These are phyloP conservation scores for Vanilla planifolia DNA, from an alignment of 106 monocot genomes.

Conservation along the genomic window DNA sequence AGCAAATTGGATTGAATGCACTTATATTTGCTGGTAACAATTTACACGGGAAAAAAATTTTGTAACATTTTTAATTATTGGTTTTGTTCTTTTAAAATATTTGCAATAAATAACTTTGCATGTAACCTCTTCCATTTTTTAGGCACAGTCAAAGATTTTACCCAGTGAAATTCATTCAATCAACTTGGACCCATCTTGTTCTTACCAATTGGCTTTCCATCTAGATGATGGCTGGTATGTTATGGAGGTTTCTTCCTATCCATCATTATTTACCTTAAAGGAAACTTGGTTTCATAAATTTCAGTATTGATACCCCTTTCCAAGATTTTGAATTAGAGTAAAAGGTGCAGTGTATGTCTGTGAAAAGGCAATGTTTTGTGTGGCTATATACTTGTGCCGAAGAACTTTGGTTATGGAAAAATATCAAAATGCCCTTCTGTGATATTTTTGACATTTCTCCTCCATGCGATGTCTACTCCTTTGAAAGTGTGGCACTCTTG, in stretches of 20 bases:
- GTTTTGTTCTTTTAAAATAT: not conserved
- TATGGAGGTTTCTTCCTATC: not conserved
- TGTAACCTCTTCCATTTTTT: slow-evolving; percentile 13
- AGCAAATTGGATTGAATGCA: not conserved
- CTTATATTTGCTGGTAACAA: not conserved
- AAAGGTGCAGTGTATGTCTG: no score
- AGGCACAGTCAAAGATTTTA: slow-evolving; percentile 81
- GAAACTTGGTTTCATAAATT: not conserved
- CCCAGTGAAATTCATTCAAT: slow-evolving; percentile 66
- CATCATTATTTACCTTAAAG: not conserved
- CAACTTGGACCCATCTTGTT: slow-evolving; percentile 65
- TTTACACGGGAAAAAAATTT: not conserved
- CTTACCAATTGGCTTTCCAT: slow-evolving; percentile 90
- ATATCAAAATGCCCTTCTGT: no score
- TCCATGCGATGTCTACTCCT: no score
- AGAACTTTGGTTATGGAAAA: no score
- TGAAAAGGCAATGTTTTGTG: no score
- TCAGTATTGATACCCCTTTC: not conserved
- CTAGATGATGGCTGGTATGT: slow-evolving; percentile 95
- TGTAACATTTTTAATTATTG: not conserved
- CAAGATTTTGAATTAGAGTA: no score
- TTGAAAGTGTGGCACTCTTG: no score
- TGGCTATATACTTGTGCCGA: no score
- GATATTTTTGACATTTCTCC: no score
- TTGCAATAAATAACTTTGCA: not conserved